A percentile compares a stretch with the other conserved stretches of the same genome.
These are phyloP conservation scores for Astrothelium macrocarpum DNA, from an alignment of 495 filamentous ascomycete genomes.

Conservation along the genomic window DNA sequence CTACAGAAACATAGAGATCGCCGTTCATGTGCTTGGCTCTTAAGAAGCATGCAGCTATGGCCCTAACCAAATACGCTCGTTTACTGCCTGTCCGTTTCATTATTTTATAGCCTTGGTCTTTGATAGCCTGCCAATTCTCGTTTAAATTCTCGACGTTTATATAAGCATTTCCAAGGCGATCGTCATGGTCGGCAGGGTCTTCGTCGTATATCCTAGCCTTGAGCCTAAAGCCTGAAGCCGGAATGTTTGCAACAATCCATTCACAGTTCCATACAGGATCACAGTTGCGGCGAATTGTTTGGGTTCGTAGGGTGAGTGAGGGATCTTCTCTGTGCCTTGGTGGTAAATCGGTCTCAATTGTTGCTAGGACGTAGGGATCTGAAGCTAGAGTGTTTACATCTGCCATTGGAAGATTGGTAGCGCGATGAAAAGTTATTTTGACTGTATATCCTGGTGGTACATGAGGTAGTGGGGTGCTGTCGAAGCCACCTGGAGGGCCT, in stretches of 20 bases:
- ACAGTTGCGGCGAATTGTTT: slow-evolving; percentile 57
- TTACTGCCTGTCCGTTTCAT: slow-evolving; percentile 80
- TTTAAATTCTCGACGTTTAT: slow-evolving; percentile 48
- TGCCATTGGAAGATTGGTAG: slow-evolving; percentile 67
- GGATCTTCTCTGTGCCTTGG: slow-evolving; percentile 75
- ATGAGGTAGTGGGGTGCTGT: slow-evolving; percentile 63
- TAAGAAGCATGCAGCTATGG: slow-evolving; percentile 48
- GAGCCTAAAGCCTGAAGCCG: slow-evolving; percentile 63
- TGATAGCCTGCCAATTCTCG: slow-evolving; percentile 58
- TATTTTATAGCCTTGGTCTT: slow-evolving; percentile 56
- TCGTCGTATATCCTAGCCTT: slow-evolving; percentile 83
- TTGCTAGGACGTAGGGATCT: slow-evolving; percentile 73
- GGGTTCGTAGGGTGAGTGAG: slow-evolving; percentile 59
- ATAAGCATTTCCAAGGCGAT: slow-evolving; percentile 75
- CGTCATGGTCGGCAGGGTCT: slow-evolving; percentile 77
- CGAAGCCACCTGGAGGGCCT: slow-evolving; percentile 64
- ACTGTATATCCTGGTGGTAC: slow-evolving; percentile 70
- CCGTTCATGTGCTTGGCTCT: slow-evolving; percentile 47
- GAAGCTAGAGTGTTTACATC: slow-evolving; percentile 69
- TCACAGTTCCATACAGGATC: slow-evolving; percentile 74
- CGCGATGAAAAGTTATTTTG: slow-evolving; percentile 75
- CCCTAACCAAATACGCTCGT: slow-evolving; percentile 65
- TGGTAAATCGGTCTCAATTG: slow-evolving; percentile 51
- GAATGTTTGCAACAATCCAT: slow-evolving; percentile 83
- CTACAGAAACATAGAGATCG: slow-evolving; percentile 57